phyloP scores from a whole-genome alignment of 495 filamentous ascomycete genomes.

The Penicilliopsis zonata region DNA sequence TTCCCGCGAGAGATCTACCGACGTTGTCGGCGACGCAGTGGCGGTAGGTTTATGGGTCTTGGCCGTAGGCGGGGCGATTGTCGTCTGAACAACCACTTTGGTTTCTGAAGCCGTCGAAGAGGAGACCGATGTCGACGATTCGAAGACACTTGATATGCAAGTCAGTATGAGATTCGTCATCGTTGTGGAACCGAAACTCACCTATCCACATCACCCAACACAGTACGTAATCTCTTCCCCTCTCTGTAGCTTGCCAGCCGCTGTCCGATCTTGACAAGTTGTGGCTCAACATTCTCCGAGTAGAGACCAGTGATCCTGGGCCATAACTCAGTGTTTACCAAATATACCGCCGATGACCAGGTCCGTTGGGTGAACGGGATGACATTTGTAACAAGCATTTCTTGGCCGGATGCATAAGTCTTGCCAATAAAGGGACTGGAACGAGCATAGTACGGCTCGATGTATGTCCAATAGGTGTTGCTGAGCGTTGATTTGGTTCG shows the following conservation, averaged over 20 bases:
- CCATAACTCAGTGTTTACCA: constrained; percentile 65
- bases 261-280: constrained; percentile 84
- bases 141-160: constrained; percentile 12
- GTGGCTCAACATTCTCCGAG: constrained; percentile 85
- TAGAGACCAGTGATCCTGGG: constrained; percentile 70
- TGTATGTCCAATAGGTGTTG: constrained; percentile 54
- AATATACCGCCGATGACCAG: constrained; percentile 52
- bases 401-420: constrained; percentile 51
- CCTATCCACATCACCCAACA: constrained; percentile 43
- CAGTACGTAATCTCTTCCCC: constrained; percentile 46
- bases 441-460: constrained; percentile 65
- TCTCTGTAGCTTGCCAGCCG: constrained; percentile 75
- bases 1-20: constrained; percentile 44
- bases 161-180: constrained; percentile 10
- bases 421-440: constrained; percentile 62
- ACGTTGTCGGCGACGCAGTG: constrained; percentile 25
- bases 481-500: constrained; percentile 45
- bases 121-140: constrained; percentile 16
- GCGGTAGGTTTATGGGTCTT: constrained; percentile 12
- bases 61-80: constrained; percentile 11
- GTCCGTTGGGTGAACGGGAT: constrained; percentile 60
- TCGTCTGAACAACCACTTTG: constrained; percentile 8
- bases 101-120: constrained; percentile 10
- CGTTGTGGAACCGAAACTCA: no score
- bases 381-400: constrained; percentile 56